phyloP scores from a whole-genome alignment of 768 basidiomycete species.

The Lactarius trivialis region DNA sequence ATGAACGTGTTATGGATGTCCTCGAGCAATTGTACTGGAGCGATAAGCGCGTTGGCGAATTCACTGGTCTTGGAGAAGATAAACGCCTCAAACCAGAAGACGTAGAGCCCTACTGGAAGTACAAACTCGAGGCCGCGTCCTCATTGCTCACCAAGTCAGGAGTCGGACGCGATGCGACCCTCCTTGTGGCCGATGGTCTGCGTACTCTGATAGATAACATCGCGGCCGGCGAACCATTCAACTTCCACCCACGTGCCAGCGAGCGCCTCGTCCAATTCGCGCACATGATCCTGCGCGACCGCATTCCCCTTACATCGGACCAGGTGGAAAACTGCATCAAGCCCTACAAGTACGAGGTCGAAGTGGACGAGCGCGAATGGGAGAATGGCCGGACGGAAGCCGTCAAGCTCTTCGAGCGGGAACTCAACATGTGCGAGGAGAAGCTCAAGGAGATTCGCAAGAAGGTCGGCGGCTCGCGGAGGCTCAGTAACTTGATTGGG shows the following conservation, averaged over 20 bases:
- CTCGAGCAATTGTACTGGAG: slow-evolving; percentile 97
- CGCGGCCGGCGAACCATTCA: slow-evolving; percentile 84
- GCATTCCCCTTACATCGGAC: slow-evolving; percentile 91
- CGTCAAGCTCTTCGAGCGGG: slow-evolving; percentile 76
- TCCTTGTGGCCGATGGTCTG: slow-evolving; percentile 90
- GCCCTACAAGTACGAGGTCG: slow-evolving; percentile 97
- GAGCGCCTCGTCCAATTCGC: slow-evolving; percentile 90
- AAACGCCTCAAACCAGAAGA: slow-evolving; percentile 63
- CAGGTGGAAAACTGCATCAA: slow-evolving; percentile 99
- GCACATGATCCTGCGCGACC: slow-evolving; percentile 87
- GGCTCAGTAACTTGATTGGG: slow-evolving; percentile 65
- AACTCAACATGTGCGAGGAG: slow-evolving; percentile 75
- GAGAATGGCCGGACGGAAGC: slow-evolving; percentile 71
- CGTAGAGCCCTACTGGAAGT: slow-evolving; percentile 87
- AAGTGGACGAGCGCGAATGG: slow-evolving; percentile 92
- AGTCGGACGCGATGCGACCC: slow-evolving; percentile 88
- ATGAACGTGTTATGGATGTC: slow-evolving; percentile 95
- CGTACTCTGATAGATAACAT: slow-evolving; percentile 87
- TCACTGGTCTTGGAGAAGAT: slow-evolving; percentile 64
- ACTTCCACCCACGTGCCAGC: slow-evolving; percentile 79
- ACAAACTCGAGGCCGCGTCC: slow-evolving; percentile 92
- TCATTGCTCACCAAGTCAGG: slow-evolving; percentile 94
- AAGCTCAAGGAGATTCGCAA: slow-evolving; percentile 83
- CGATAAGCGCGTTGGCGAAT: slow-evolving; percentile 77
- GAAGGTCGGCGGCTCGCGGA: slow-evolving; percentile 81